A percentile compares a stretch with the other conserved stretches of the same genome.
Conservation (phyloP, 164 flowering plant species). For the Litsea cubeba region DNA sequence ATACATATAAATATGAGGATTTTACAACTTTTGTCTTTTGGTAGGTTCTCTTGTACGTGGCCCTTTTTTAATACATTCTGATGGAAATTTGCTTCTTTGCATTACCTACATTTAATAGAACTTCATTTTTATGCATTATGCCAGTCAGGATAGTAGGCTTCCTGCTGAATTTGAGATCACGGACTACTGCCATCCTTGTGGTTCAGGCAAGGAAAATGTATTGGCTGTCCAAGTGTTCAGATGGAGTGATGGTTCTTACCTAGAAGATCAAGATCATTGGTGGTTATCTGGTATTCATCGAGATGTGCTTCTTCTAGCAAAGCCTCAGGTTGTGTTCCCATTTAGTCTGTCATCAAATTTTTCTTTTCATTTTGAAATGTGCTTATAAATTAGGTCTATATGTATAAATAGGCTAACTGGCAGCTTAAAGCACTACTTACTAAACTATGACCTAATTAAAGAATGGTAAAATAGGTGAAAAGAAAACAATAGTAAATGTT, state of each 20-base stretch:
- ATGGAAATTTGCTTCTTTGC: background rate
- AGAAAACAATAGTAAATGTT: too few species aligned
- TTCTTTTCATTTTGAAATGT: background rate
- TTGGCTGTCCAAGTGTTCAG: constrained; percentile 93
- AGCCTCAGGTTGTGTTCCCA: constrained; percentile 68
- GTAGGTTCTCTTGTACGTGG: background rate
- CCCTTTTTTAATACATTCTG: background rate
- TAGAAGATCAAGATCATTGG: constrained; percentile 99
- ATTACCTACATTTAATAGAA: constrained; percentile 5
- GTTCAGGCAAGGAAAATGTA: constrained; percentile 58
- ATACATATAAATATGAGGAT: too few species aligned
- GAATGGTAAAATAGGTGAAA: too few species aligned
- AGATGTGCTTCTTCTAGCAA: constrained; percentile 86
- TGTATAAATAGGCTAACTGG: background rate
- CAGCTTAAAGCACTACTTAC: background rate
- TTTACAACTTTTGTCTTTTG: background rate
- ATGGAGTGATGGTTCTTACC: constrained; percentile 99
- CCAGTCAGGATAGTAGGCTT: constrained; percentile 95
- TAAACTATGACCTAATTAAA: too few species aligned
- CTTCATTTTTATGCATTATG: constrained; percentile 14
- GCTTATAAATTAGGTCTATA: background rate
- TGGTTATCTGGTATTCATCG: constrained; percentile 98
- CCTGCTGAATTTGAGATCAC: constrained; percentile 99
- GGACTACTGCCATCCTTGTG: constrained; percentile 65
- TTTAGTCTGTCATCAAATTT: background rate